These are phyloP conservation scores for Vachellia collinsii DNA, from an alignment of 306 rosid genomes.

Conservation along the genomic window DNA sequence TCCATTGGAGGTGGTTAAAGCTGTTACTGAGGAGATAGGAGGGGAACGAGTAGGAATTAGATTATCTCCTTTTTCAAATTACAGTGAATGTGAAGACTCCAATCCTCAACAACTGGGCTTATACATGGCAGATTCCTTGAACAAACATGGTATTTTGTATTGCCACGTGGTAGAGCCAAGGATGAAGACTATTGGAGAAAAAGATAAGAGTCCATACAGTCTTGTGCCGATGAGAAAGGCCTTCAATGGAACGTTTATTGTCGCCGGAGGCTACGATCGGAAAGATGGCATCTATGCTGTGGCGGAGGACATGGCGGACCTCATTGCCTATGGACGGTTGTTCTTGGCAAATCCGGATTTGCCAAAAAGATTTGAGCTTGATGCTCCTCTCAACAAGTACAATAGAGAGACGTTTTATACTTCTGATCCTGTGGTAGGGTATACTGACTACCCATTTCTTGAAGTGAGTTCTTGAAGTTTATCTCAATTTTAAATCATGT, in stretches of 20 bases:
- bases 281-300: conserved; percentile 58
- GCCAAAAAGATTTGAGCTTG: conserved; percentile 60
- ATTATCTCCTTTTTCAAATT: conserved; percentile 60
- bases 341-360: conserved; percentile 78
- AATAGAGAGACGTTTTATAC: conserved; percentile 48
- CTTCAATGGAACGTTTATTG: conserved; percentile 59
- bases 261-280: conserved; percentile 56
- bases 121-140: conserved; percentile 51
- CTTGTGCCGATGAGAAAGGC: conserved; percentile 66
- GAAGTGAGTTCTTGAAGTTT: neutral
- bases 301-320: conserved; percentile 54
- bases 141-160: conserved; percentile 50
- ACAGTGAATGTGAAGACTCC: conserved; percentile 54
- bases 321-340: neutral
- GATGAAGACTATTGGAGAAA: conserved; percentile 36
- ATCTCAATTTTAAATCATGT: too few relatives aligned
- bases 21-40: conserved; percentile 58
- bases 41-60: conserved; percentile 68
- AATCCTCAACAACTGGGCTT: conserved; percentile 58
- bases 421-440: conserved; percentile 60
- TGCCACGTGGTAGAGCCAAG: conserved; percentile 77
- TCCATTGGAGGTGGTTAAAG: conserved; percentile 59
- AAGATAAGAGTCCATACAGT: conserved; percentile 32
- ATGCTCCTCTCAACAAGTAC: conserved; percentile 69
- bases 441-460: conserved; percentile 71